Evolutionary conservation across 441 rosid genomes (phyloP).

Genomic region (Gossypium trilobum): DNA sequence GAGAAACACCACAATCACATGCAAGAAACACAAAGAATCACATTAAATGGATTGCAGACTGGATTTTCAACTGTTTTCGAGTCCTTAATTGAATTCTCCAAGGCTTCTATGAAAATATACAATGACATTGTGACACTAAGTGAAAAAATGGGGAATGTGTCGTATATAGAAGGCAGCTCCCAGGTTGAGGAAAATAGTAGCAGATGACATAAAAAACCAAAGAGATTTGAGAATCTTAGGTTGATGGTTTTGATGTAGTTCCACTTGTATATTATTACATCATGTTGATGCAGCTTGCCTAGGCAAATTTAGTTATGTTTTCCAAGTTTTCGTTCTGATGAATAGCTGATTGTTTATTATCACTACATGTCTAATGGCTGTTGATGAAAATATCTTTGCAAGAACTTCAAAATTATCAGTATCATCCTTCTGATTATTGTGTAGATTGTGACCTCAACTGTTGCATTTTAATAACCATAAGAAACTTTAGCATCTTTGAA

Average conservation of each 20-base stretch:
- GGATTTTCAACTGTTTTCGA: slow-evolving; percentile 44
- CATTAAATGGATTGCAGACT: slow-evolving; percentile 42
- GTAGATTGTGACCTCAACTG: neutral
- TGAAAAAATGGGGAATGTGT: slow-evolving; percentile 24
- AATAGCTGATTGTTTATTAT: slow-evolving; percentile 17
- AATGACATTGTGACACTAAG: slow-evolving; percentile 33
- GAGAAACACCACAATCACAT: slow-evolving; percentile 49
- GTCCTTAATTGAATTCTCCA: slow-evolving; percentile 44
- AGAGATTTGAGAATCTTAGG: neutral
- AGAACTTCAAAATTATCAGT: neutral
- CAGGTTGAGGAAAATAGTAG: slow-evolving; percentile 27
- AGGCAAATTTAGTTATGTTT: slow-evolving; percentile 25
- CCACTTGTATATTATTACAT: slow-evolving; percentile 27
- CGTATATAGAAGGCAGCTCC: slow-evolving; percentile 25
- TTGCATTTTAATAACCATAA: neutral
- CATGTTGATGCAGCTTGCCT: slow-evolving; percentile 49
- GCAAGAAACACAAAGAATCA: slow-evolving; percentile 56
- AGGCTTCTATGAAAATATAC: slow-evolving; percentile 46
- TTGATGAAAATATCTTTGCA: neutral
- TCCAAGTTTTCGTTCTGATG: slow-evolving; percentile 16
- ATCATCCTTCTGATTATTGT: neutral
- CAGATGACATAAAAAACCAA: slow-evolving; percentile 20
- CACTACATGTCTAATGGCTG: neutral
- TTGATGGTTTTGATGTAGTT: neutral
- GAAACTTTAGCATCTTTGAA: too few species aligned